phyloP scores from a whole-genome alignment of 352 stramenopile species.

The Peronosclerospora sorghi region DNA sequence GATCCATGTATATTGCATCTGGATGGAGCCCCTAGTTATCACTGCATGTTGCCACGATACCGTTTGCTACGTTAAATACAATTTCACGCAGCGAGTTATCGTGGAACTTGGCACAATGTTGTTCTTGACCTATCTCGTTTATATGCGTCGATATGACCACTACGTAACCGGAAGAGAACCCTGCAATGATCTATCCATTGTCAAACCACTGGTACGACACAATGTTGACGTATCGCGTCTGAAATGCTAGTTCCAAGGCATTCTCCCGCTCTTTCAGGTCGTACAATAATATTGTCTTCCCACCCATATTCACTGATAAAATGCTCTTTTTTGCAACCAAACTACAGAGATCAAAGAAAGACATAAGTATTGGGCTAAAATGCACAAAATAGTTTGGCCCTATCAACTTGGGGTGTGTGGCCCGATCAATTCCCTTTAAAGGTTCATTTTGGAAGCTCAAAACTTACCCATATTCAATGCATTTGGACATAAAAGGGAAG shows the following conservation, averaged over 20 bases:
- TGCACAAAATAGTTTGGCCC: slow-evolving; percentile 2
- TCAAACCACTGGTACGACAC: slow-evolving; percentile 86
- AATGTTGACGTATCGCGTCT: slow-evolving; percentile 82
- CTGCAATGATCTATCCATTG: slow-evolving; percentile 83
- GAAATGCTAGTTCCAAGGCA: slow-evolving; percentile 86
- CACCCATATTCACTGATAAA: slow-evolving; percentile 85
- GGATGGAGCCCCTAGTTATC: too few species aligned
- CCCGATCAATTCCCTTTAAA: too few species aligned
- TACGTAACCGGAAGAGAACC: slow-evolving; percentile 86
- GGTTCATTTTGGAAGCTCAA: too few species aligned
- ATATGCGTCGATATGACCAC: slow-evolving; percentile 85
- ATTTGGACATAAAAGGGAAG: too few species aligned
- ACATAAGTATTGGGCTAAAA: neutral
- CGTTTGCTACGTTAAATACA: slow-evolving; percentile 74
- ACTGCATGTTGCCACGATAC: slow-evolving; percentile 77
- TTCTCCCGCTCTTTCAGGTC: slow-evolving; percentile 83
- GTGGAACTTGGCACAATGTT: slow-evolving; percentile 81
- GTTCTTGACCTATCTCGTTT: slow-evolving; percentile 83
- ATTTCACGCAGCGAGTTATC: slow-evolving; percentile 67
- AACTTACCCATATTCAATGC: too few species aligned
- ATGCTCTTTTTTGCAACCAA: slow-evolving; percentile 68
- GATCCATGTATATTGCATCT: too few species aligned
- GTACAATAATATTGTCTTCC: slow-evolving; percentile 85
- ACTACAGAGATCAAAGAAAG: too few species aligned
- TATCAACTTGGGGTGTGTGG: too few species aligned